Base-by-base conservation (phyloP, 345 rosid species). In the Mallotus nudiflorus region DNA sequence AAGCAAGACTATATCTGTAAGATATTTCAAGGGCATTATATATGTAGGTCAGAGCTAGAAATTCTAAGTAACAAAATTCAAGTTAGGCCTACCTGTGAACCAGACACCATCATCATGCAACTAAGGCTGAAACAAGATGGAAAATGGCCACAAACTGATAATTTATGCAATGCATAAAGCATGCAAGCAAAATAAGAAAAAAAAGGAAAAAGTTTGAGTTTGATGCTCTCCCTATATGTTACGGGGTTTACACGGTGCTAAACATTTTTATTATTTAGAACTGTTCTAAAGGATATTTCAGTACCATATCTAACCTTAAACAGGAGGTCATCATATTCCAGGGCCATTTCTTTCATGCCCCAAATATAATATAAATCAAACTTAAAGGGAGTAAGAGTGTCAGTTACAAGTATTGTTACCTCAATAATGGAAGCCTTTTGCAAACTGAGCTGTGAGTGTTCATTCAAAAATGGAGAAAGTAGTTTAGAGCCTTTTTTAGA, bases 401-500 rank as follows among this genome's bases (percentile, higher is more conserved):
- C 19, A 5, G 22, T 29, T 58, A 31, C 6, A 5, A 58, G 19
- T 70, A 35, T 55, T 15, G 54, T 48, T 75, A 91, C 99, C 97
- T 84, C 86, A 35, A 60, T 5, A 62, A 90, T 73, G 66, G 83
- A 78, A 76, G 86, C 79, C 63, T 82, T 86, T 9, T 65, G 87
- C 82, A 95, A 82, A 62, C 73, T 85, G 60, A 88, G 77, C 58
- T 71, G 59, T 0, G 90, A 87, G 73, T 90, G 88, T 4, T 80
- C 85, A 57, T 87, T 74, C 25, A 90, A 80, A 75, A 87, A 95
- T 29, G 99, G 99, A 73, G 68, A 79, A 18, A 95, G 44, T 86
- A 92, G 73, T 68, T 61, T 88, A 28, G 97, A 88, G 58, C 93
- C 82, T 85, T 90, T 88, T 42, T 77, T 72, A 35, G 85, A 74